Base-by-base conservation (phyloP, 2,329 filamentous ascomycete species). In the Diaporthe ilicicola region DNA sequence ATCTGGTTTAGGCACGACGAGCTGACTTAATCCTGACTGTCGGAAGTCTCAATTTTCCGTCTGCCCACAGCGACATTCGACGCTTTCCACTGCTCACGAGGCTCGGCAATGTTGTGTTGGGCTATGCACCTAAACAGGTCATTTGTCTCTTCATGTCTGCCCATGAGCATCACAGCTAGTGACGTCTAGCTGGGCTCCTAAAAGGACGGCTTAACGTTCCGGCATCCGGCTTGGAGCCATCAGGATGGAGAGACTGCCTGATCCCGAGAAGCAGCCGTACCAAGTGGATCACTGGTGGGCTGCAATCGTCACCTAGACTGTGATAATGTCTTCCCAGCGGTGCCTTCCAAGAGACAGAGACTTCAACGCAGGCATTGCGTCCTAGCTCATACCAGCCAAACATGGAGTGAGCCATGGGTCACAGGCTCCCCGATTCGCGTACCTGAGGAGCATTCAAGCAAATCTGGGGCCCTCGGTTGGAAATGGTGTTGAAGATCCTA, bases 41-140 rank as follows among this genome's bases (percentile, higher is more conserved):
- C 44, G 59, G 59, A 27, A 50, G 24, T 64, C 44, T 12, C 59
- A 64, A 24, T 64, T 64, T 19, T 64, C 59, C 59, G 44, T 64
- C 59, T 64, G 34, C 19, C 42, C 59, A 64, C 59, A 15, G 19
- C 44, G 42, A 64, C 59, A 37, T 44, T 4, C 22, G 13, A 59
- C 34, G n/a, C 34, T 39, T 27, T 13, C 55, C 37, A 15, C 27
- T 29, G 27, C 27, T n/a, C n/a, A 22, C 44, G 27, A 64, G 59
- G 59, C 59, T 50, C 29, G 29, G 42, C 44, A 48, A 4, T 13
- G 2, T 37, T 19, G 59, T 19, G 59, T 64, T 29, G 59, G 19
- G 42, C 37, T 29, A 50, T 29, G 6, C 5, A 5, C n/a, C 5
- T 7, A 50, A 4, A 19, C 17, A 37, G 44, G 29, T 10, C 37